Evolutionary conservation across 768 basidiomycete genomes (phyloP), one percentile per base, ranked within the genome.

Genomic region (Mycena rebaudengoi): DNA sequence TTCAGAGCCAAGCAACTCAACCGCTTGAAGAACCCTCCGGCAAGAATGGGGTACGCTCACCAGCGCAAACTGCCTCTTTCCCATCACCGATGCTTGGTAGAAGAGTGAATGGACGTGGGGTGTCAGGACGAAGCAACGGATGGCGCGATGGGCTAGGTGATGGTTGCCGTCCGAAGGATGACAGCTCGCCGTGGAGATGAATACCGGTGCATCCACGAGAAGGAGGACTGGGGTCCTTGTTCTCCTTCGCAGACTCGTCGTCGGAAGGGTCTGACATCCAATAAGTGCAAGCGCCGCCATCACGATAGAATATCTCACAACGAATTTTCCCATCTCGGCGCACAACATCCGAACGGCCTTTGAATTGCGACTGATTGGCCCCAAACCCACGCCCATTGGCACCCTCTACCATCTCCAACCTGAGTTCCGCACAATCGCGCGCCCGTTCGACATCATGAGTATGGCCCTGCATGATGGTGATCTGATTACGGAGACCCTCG

Each of bases 351-450:
- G 44, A n/a, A n/a, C n/a, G n/a, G n/a, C 35, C 35, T 37, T 37
- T 37, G 35, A n/a, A n/a, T 37, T 10, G 11, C 35, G 35, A 30
- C 11, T 49, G 18, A n/a, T 23, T 33, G 20, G 5, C 25, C 33
- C 28, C 39, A 16, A 21, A 28, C 13, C 23, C 18, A 52, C 23
- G 6, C 60, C 8, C 3, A 3, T 16, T 37, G 50, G 2, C 20
- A 51, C 20, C 50, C 37, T 37, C 16, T 1, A 37, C 2, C 46
- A 59, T 13, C 20, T 59, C 46, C 3, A 67, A 39, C 39, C 63
- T 39, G 30, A 71, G 29, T 26, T 72, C 65, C 20, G 61, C 58
- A 10, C 44, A 59, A 45, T 73, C 68, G 33, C 20, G 52, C 13
- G 41, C 62, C 5, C 56, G 60, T 20, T 68, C 66, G 14, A 14